Percentiles rank a stretch among this genome's conserved stretches.
Conservation (phyloP, 225 moss, liverwort and hornwort species). For the Takakia lepidozioides region DNA sequence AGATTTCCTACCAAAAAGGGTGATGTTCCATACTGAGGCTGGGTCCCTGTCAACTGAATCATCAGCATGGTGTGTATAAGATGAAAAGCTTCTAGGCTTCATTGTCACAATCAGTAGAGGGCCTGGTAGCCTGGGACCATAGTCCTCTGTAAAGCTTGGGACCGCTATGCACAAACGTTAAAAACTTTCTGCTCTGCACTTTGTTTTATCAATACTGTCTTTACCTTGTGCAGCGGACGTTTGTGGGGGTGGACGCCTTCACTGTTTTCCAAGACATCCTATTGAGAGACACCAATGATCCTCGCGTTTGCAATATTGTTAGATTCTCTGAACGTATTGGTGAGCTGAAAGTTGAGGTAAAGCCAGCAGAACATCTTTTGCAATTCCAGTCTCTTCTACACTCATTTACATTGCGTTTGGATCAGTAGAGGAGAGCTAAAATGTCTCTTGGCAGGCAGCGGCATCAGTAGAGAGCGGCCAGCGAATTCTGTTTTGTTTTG, state of each 20-base stretch:
- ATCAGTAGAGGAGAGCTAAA: too few relatives aligned
- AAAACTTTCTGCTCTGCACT: neutral
- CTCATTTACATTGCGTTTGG: too few relatives aligned
- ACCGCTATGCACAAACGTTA: too few relatives aligned
- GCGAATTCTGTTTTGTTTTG: slow-evolving; percentile 82
- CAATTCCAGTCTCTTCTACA: too few relatives aligned
- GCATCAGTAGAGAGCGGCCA: slow-evolving; percentile 49
- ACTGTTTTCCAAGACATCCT: slow-evolving; percentile 84
- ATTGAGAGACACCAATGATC: slow-evolving; percentile 50
- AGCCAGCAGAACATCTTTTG: neutral
- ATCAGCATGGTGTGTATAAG: too few relatives aligned
- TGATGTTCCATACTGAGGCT: too few relatives aligned
- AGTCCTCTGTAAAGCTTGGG: too few relatives aligned
- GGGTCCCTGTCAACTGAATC: too few relatives aligned
- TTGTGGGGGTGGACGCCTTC: slow-evolving; percentile 84
- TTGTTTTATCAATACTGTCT: neutral
- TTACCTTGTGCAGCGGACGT: slow-evolving; percentile 57
- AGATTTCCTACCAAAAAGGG: too few relatives aligned
- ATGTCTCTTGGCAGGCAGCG: slow-evolving; percentile 73
- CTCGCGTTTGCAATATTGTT: slow-evolving; percentile 87
- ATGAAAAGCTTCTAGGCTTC: too few relatives aligned
- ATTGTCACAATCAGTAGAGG: too few relatives aligned
- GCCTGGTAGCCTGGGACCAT: too few relatives aligned
- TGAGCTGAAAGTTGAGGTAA: slow-evolving; percentile 92
- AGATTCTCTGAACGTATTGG: slow-evolving; percentile 73